Evolutionary conservation across 768 basidiomycete genomes (phyloP).

Genomic region (Heimioporus sp.): DNA sequence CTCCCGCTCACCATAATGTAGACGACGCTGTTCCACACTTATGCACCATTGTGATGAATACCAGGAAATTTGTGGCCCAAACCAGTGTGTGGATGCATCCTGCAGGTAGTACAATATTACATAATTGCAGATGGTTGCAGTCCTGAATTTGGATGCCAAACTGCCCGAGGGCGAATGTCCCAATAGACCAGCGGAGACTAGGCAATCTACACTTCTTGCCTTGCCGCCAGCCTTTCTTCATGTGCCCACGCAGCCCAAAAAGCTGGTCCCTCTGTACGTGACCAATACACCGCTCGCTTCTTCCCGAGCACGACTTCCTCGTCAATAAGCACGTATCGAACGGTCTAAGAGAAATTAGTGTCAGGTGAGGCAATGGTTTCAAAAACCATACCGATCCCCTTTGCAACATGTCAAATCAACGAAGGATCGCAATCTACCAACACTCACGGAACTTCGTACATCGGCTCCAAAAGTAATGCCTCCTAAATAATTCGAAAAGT

Average conservation of each 20-base stretch:
- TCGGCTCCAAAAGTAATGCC: slow-evolving; percentile 75
- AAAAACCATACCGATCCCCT: slow-evolving; percentile 63
- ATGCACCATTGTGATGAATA: slow-evolving; percentile 29
- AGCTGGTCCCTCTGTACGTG: slow-evolving; percentile 56
- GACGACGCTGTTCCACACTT: slow-evolving; percentile 25
- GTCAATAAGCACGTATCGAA: slow-evolving; percentile 81
- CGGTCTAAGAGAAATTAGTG: slow-evolving; percentile 45
- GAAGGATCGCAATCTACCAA: not conserved
- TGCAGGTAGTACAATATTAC: too few species aligned
- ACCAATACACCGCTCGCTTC: slow-evolving; percentile 71
- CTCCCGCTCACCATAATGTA: slow-evolving; percentile 26
- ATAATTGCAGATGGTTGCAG: too few species aligned
- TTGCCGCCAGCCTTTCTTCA: slow-evolving; percentile 46
- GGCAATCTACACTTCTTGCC: slow-evolving; percentile 12
- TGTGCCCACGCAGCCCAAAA: slow-evolving; percentile 80
- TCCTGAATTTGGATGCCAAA: too few species aligned
- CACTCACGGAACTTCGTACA: slow-evolving; percentile 91
- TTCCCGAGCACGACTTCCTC: slow-evolving; percentile 66
- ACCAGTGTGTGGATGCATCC: too few species aligned
- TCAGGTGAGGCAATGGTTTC: not conserved
- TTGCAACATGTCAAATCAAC: slow-evolving; percentile 5
- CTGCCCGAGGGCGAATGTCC: not conserved
- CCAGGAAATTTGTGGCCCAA: slow-evolving; percentile 11
- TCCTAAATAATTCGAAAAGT: slow-evolving; percentile 47
- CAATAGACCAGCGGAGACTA: not conserved